Evolutionary conservation across 2,329 filamentous ascomycete genomes (phyloP), one percentile per base, ranked within the genome.

Genomic region (Laburnicola sp.): DNA sequence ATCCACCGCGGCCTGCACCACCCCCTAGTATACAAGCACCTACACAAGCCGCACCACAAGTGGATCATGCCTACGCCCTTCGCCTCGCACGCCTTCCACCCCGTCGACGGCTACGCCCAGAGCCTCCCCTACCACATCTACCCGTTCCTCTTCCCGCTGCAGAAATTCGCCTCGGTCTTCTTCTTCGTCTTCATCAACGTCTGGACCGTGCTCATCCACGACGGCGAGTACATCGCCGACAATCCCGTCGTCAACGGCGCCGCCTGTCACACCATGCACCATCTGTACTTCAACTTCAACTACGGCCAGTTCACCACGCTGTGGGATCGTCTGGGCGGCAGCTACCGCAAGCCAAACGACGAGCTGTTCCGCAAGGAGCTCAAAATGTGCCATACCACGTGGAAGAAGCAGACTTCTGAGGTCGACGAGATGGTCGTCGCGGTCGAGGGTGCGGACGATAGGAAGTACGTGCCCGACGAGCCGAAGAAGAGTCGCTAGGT

Each of bases 31-130:
- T 78, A 78, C 72, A 77, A 77, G 58, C 75, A 76, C 53, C 81
- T 97, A 43, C 93, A 97, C 83, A 97, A 97, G 84, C 87, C 91
- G 60, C 93, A 97, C 76, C 93, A 97, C 85, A 97, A 96, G 80
- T 97, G 93, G 93, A 97, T 97, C 76, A 95, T 97, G 90, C 93
- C 93, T 2, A 96, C 91, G 2, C 93, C 93, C 0, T 97, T 85
- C 72, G 92, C 93, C 36, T 91, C 87, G 63, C 89, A 96, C 70
- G 93, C 93, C 51, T 97, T 97, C 82, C 91, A 97, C 78, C 92
- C 93, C 1, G 73, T 97, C 45, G 93, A 97, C 69, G 93, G 93
- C 68, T 97, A 87, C 76, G 82, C 86, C 8, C 93, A 97, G 78
- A 89, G 88, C 54, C 72, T 96, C 40, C 93, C 93, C 0, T 97